Conservation (phyloP, 2,329 filamentous ascomycete species). For the Fonsecaea erecta region DNA sequence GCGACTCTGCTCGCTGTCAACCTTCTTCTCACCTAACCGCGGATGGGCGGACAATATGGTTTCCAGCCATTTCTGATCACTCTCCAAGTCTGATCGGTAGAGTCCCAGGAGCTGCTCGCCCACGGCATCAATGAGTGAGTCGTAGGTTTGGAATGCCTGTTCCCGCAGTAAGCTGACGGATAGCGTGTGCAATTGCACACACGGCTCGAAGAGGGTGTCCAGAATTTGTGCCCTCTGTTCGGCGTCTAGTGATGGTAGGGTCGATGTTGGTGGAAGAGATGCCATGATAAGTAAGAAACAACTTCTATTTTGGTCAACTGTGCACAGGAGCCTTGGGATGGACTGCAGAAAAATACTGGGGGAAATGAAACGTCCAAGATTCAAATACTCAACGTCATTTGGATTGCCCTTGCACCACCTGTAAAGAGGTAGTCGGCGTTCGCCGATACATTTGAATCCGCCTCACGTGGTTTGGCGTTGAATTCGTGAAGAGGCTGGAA, state of each 20-base stretch:
- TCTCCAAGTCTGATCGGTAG: slow-evolving; percentile 55
- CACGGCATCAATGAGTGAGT: slow-evolving; percentile 69
- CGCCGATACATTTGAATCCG: background rate
- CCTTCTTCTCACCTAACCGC: slow-evolving; percentile 77
- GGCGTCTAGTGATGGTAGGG: slow-evolving; percentile 24
- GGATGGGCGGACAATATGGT: slow-evolving; percentile 81
- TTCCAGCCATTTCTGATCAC: slow-evolving; percentile 64
- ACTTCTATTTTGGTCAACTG: background rate
- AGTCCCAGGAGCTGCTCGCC: slow-evolving; percentile 66
- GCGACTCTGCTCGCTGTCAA: slow-evolving; percentile 80
- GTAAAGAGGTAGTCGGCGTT: slow-evolving; percentile 7
- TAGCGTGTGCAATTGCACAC: slow-evolving; percentile 71
- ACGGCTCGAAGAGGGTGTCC: slow-evolving; percentile 64
- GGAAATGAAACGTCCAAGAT: background rate
- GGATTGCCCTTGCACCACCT: background rate
- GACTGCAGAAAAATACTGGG: background rate
- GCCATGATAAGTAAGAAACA: slow-evolving; percentile 19
- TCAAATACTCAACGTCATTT: slow-evolving; percentile 15
- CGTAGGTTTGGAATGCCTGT: slow-evolving; percentile 68
- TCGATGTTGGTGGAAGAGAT: slow-evolving; percentile 55
- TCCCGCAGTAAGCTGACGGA: slow-evolving; percentile 69
- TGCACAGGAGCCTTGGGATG: background rate
- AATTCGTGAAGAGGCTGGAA: slow-evolving; percentile 5
- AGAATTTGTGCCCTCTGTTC: slow-evolving; percentile 33
- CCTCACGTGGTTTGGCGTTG: slow-evolving; percentile 21